Evolutionary conservation across 306 rosid genomes (phyloP).

Genomic region (Phaseolus lunatus): DNA sequence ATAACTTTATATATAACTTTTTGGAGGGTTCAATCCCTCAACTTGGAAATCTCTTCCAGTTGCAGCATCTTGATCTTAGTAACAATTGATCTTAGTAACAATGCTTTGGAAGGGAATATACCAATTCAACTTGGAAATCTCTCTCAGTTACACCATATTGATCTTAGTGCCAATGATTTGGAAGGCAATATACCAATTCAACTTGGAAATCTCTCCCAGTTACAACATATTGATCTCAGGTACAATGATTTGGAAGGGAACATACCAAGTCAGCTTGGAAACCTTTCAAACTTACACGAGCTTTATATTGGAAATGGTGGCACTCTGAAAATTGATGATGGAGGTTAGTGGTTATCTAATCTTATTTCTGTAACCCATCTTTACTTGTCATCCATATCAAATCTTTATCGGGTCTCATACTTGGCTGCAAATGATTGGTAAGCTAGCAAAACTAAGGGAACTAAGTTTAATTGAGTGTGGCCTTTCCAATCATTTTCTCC

Average conservation of each 20-base stretch:
- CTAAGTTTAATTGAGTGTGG: neutral
- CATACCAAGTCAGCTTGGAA: slow-evolving; percentile 45
- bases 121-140: slow-evolving; percentile 48
- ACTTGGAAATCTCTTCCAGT: slow-evolving; percentile 43
- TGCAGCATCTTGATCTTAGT: slow-evolving; percentile 29
- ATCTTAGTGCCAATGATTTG: neutral
- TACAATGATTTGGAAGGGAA: neutral
- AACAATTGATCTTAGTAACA: neutral
- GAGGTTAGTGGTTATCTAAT: slow-evolving; percentile 39
- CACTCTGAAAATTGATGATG: slow-evolving; percentile 5
- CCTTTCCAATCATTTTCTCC: too few relatives aligned
- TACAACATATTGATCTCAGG: too few relatives aligned
- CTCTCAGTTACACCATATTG: slow-evolving; percentile 36
- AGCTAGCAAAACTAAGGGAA: slow-evolving; percentile 22
- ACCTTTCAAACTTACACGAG: slow-evolving; percentile 34
- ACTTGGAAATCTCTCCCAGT: slow-evolving; percentile 49
- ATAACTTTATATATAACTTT: too few relatives aligned
- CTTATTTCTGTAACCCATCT: slow-evolving; percentile 62
- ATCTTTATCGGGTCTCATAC: slow-evolving; percentile 10
- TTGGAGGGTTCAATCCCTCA: neutral
- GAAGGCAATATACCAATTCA: slow-evolving; percentile 39
- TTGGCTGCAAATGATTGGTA: slow-evolving; percentile 15
- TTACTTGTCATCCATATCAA: neutral
- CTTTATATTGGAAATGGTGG: neutral
- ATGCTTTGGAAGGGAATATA: neutral